Evolutionary conservation across 805 yeast species (phyloP).

Genomic region (Yamadazyma insecticola): DNA sequence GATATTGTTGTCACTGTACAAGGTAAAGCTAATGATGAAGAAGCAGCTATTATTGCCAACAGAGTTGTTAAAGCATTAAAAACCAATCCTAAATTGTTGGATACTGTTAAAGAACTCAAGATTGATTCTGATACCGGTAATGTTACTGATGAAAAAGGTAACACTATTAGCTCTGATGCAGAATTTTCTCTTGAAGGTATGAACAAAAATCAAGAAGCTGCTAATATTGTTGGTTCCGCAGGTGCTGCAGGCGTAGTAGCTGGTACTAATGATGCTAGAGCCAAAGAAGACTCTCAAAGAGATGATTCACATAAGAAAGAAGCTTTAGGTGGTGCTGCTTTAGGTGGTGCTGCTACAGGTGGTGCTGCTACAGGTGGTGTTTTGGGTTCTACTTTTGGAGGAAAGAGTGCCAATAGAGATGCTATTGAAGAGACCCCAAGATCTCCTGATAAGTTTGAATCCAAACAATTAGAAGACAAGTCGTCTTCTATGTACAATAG

Average conservation of each 20-base stretch:
- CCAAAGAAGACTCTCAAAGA: background rate
- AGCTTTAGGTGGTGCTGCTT: constrained; percentile 3
- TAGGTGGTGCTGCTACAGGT: constrained; percentile 2
- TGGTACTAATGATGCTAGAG: background rate
- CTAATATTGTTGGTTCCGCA: constrained; percentile 4
- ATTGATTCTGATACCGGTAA: constrained; percentile 27
- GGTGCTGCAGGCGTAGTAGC: constrained; percentile 4
- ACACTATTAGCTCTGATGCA: no score
- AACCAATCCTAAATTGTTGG: constrained; percentile 17
- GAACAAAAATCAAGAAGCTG: background rate
- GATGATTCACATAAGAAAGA: background rate
- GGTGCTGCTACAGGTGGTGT: constrained; percentile 2
- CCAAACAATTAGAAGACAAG: background rate
- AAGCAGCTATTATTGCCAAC: constrained; percentile 24
- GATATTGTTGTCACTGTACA: constrained; percentile 27
- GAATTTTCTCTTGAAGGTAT: no score
- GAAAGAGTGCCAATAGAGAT: constrained; percentile 1
- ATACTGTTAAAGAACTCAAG: constrained; percentile 17
- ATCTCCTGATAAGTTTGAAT: background rate
- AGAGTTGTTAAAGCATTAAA: constrained; percentile 22
- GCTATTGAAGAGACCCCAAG: constrained; percentile 1
- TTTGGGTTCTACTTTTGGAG: constrained; percentile 1
- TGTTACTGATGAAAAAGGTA: constrained; percentile 24
- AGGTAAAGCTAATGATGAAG: constrained; percentile 19
- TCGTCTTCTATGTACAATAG: constrained; percentile 4